Conservation (phyloP, 2,329 filamentous ascomycete genomes). For the Paramyrothecium roridum region DNA sequence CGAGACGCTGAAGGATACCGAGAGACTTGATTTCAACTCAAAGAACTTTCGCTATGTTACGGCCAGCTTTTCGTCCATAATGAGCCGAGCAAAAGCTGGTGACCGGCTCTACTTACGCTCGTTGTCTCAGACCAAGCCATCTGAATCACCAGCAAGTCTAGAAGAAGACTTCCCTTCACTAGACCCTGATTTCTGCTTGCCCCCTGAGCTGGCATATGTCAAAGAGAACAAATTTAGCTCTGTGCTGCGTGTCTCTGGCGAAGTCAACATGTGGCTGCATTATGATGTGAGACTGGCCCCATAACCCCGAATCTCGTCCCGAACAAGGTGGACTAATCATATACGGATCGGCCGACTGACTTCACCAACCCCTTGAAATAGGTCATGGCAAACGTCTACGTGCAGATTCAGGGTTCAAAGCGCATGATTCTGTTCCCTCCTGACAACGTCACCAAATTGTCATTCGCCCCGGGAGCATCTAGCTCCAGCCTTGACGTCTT, state of each 20-base stretch:
- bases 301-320: neutral
- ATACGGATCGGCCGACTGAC: neutral
- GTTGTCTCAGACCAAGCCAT: slow-evolving; percentile 66
- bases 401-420: slow-evolving; percentile 73
- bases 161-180: slow-evolving; percentile 68
- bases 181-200: slow-evolving; percentile 67
- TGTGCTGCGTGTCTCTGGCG: slow-evolving; percentile 74
- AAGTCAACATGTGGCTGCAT: slow-evolving; percentile 85
- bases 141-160: slow-evolving; percentile 67
- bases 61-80: slow-evolving; percentile 64
- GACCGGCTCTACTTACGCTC: slow-evolving; percentile 74
- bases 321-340: neutral
- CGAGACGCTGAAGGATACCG: slow-evolving; percentile 49
- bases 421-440: slow-evolving; percentile 76
- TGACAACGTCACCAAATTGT: slow-evolving; percentile 64
- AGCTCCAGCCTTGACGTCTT: slow-evolving; percentile 78
- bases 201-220: slow-evolving; percentile 57
- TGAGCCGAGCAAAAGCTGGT: slow-evolving; percentile 56
- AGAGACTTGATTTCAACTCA: slow-evolving; percentile 73
- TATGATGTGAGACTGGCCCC: slow-evolving; percentile 63
- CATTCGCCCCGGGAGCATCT: slow-evolving; percentile 73
- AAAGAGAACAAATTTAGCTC: slow-evolving; percentile 69
- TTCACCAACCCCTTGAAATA: slow-evolving; percentile 33
- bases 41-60: slow-evolving; percentile 82
- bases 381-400: slow-evolving; percentile 86